These are phyloP conservation scores for Jaltomata sinuosa DNA, from an alignment of 257 asterid genomes.

Conservation along the genomic window DNA sequence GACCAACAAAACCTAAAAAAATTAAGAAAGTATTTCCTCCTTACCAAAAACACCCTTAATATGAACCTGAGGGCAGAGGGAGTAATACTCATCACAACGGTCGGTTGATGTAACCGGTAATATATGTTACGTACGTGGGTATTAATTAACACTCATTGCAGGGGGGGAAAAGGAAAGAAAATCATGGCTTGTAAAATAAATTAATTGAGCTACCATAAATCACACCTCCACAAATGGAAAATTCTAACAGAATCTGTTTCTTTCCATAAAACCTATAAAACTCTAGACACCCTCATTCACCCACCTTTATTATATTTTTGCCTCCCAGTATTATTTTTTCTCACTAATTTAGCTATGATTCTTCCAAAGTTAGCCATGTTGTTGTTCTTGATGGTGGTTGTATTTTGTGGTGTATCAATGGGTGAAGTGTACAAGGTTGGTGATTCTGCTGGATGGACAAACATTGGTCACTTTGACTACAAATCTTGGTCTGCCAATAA, in stretches of 20 bases:
- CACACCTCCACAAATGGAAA: neutral
- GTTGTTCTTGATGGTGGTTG: neutral
- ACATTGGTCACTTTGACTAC: slow-evolving; percentile 14
- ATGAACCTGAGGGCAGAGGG: no score
- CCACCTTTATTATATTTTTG: neutral
- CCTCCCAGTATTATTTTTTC: neutral
- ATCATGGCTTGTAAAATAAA: no score
- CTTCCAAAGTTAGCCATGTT: neutral
- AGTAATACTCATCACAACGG: no score
- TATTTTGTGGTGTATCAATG: neutral
- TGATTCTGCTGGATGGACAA: slow-evolving; percentile 40
- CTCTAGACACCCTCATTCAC: neutral
- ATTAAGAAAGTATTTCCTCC: no score
- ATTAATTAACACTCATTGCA: no score
- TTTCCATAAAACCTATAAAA: neutral
- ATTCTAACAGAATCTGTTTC: neutral
- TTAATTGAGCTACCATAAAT: neutral
- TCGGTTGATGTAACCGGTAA: no score
- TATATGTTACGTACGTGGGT: no score
- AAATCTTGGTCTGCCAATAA: slow-evolving; percentile 42
- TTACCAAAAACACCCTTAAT: no score
- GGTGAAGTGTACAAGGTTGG: slow-evolving; percentile 35
- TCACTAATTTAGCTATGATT: neutral
- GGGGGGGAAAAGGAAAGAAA: no score
- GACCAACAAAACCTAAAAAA: no score